phyloP scores from a whole-genome alignment of 257 asterid genomes.

The Phtheirospermum japonicum region DNA sequence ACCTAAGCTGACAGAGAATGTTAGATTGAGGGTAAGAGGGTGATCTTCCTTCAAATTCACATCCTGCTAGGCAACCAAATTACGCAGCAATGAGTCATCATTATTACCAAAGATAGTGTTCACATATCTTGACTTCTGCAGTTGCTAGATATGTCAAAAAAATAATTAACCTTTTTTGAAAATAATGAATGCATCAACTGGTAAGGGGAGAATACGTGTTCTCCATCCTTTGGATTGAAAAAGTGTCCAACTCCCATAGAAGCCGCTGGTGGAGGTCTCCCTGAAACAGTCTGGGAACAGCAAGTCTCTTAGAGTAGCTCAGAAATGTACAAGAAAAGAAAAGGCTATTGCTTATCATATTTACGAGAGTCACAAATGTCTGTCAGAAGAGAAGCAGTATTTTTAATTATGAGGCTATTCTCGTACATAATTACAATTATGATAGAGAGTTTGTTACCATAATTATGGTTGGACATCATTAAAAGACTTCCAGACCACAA shows the following conservation, averaged over 20 bases:
- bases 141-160: conserved; percentile 26
- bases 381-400: conserved; percentile 7
- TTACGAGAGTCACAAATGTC: conserved; percentile 1
- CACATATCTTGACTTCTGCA: conserved; percentile 14
- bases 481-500: neutral
- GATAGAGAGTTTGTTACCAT: neutral
- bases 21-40: conserved; percentile 77
- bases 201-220: conserved; percentile 50
- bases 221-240: conserved; percentile 72
- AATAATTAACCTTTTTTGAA: conserved; percentile 54
- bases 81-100: conserved; percentile 24
- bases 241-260: conserved; percentile 99
- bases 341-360: conserved; percentile 13
- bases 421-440: neutral
- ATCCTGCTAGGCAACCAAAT: conserved; percentile 56
- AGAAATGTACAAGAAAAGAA: neutral
- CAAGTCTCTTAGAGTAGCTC: conserved; percentile 29
- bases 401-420: neutral
- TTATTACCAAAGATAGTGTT: conserved; percentile 18
- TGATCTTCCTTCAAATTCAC: conserved; percentile 76
- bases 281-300: conserved; percentile 75
- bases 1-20: conserved; percentile 90
- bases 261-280: conserved; percentile 95
- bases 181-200: conserved; percentile 50
- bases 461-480: neutral